Evolutionary conservation across 805 yeast species (phyloP).

Genomic region (Spathaspora boniae): DNA sequence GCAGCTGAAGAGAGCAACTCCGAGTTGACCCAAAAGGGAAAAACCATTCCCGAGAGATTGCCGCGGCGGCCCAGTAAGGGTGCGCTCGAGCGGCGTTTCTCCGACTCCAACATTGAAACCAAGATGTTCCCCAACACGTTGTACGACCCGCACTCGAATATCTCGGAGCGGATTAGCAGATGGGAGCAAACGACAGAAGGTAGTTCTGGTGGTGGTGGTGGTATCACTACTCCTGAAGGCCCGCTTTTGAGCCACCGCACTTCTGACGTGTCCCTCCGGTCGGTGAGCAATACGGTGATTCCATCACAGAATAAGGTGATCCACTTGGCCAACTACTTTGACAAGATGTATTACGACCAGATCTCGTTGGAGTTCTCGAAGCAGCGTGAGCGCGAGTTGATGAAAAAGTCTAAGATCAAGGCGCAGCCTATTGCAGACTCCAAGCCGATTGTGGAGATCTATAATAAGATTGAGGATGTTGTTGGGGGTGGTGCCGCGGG

Average conservation of each 20-base stretch:
- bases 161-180: slow-evolving; percentile 14
- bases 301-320: slow-evolving; percentile 41
- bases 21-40: not conserved
- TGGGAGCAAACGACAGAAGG: slow-evolving; percentile 10
- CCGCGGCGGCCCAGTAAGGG: not conserved
- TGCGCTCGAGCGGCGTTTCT: slow-evolving; percentile 5
- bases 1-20: not conserved
- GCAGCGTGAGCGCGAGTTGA: slow-evolving; percentile 77
- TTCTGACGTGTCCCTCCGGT: slow-evolving; percentile 13
- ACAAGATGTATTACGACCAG: slow-evolving; percentile 74
- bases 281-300: slow-evolving; percentile 2
- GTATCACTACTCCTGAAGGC: not conserved
- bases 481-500: slow-evolving; percentile 48
- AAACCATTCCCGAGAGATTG: not conserved
- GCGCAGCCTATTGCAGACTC: slow-evolving; percentile 71
- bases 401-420: slow-evolving; percentile 56
- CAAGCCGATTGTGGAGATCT: slow-evolving; percentile 87
- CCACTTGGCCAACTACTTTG: slow-evolving; percentile 63
- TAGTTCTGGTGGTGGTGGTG: not conserved
- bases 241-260: slow-evolving; percentile 10
- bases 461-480: slow-evolving; percentile 83
- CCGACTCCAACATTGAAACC: slow-evolving; percentile 18
- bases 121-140: slow-evolving; percentile 14
- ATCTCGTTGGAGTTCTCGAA: slow-evolving; percentile 80
- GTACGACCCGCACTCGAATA: slow-evolving; percentile 16